Percentiles rank a stretch among this genome's conserved stretches.
Conservation (phyloP, 768 basidiomycete species). For the Kwoniella dejecticola region DNA sequence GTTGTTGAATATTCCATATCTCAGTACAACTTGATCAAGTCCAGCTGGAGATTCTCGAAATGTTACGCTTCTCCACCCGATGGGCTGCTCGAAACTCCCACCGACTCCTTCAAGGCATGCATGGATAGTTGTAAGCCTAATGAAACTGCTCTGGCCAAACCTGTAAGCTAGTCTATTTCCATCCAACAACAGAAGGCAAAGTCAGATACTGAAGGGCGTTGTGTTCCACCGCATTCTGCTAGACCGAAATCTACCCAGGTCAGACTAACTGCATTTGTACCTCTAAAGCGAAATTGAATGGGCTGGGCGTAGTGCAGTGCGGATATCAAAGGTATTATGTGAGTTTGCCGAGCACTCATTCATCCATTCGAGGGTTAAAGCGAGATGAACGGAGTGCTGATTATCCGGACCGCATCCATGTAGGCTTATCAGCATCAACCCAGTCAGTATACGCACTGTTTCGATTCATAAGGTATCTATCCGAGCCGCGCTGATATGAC, state of each 20-base stretch:
- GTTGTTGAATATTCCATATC: no score
- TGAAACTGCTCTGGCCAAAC: conserved; percentile 12
- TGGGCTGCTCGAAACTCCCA: neutral
- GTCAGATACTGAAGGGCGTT: no score
- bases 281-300: neutral
- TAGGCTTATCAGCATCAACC: neutral
- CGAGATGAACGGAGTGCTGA: neutral
- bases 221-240: neutral
- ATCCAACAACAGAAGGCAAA: no score
- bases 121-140: conserved; percentile 5
- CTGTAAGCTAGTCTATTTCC: conserved; percentile 1
- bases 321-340: conserved; percentile 16
- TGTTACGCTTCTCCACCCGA: conserved; percentile 4
- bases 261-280: conserved; percentile 14
- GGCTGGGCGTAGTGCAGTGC: neutral
- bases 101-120: conserved; percentile 12
- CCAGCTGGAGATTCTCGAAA: conserved; percentile 7
- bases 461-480: neutral
- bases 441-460: neutral
- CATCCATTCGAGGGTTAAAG: neutral
- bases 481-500: no score
- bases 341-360: neutral
- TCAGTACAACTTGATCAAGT: conserved; percentile 13
- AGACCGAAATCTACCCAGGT: conserved; percentile 17
- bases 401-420: neutral